These are phyloP conservation scores for Magnusiomyces tetraspermus DNA, from an alignment of 1,139 yeast genomes.

Conservation along the genomic window DNA sequence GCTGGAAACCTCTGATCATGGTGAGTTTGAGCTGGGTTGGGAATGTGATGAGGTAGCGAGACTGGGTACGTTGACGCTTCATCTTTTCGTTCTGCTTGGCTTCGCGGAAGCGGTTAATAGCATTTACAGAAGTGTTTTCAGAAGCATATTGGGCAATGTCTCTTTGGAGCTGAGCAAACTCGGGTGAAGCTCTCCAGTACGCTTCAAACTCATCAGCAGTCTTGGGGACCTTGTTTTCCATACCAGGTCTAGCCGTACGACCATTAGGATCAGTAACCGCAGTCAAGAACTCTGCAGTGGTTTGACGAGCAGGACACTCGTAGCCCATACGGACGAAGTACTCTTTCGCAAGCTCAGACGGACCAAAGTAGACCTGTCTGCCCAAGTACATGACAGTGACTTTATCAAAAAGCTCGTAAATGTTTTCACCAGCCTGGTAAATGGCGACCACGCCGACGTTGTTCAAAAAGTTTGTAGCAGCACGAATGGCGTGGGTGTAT, in stretches of 20 bases:
- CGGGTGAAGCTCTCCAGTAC: slow-evolving; percentile 52
- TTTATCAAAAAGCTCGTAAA: slow-evolving; percentile 64
- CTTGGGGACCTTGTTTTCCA: slow-evolving; percentile 53
- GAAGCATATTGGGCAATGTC: slow-evolving; percentile 37
- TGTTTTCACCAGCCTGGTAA: slow-evolving; percentile 74
- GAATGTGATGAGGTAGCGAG: slow-evolving; percentile 60
- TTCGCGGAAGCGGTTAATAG: slow-evolving; percentile 27
- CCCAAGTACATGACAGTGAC: slow-evolving; percentile 68
- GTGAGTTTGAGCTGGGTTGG: slow-evolving; percentile 54
- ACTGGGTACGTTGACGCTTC: slow-evolving; percentile 41
- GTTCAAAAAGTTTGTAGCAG: slow-evolving; percentile 48
- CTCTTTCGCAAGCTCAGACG: slow-evolving; percentile 47
- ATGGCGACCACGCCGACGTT: slow-evolving; percentile 64
- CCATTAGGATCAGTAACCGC: slow-evolving; percentile 68
- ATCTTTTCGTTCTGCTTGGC: slow-evolving; percentile 49
- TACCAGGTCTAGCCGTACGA: slow-evolving; percentile 48
- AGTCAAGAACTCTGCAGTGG: slow-evolving; percentile 75
- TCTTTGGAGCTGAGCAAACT: slow-evolving; percentile 34
- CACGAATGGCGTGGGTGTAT: slow-evolving; percentile 57
- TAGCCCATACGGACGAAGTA: slow-evolving; percentile 62
- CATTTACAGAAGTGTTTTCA: slow-evolving; percentile 20
- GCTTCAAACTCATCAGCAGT: slow-evolving; percentile 59
- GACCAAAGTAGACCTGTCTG: slow-evolving; percentile 67
- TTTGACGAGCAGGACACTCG: slow-evolving; percentile 63
- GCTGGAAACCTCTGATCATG: slow-evolving; percentile 50